Percentiles rank a stretch among this genome's conserved stretches.
Conservation (phyloP, 1,284 basidiomycete species). For the Ustilago hordei region DNA sequence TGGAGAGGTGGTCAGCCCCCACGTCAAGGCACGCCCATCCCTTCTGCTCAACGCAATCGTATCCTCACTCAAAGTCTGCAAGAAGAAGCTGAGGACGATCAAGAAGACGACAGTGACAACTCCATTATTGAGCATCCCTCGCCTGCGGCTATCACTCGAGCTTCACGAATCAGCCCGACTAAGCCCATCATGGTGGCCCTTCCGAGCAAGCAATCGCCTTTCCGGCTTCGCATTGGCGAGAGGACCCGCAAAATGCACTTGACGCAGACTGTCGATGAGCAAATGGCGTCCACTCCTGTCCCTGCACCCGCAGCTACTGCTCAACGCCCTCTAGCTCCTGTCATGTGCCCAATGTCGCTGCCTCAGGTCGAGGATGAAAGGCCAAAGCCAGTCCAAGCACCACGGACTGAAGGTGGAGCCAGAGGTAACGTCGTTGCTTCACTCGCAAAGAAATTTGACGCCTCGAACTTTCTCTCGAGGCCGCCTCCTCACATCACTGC, state of each 20-base stretch:
- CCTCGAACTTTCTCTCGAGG: slow-evolving; percentile 25
- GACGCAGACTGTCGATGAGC: not conserved
- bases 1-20: slow-evolving; percentile 28
- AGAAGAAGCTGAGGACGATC: slow-evolving; percentile 5
- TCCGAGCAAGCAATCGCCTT: slow-evolving; percentile 29
- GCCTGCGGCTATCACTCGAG: slow-evolving; percentile 13
- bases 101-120: slow-evolving; percentile 15
- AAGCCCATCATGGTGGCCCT: slow-evolving; percentile 3
- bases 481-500: slow-evolving; percentile 31
- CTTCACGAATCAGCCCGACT: slow-evolving; percentile 8
- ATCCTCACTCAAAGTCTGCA: slow-evolving; percentile 19
- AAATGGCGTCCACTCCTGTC: slow-evolving; percentile 21
- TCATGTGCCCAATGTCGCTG: slow-evolving; percentile 6
- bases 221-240: slow-evolving; percentile 27
- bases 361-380: slow-evolving; percentile 6
- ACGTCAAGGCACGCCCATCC: slow-evolving; percentile 37
- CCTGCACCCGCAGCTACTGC: slow-evolving; percentile 12
- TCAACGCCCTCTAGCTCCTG: slow-evolving; percentile 11
- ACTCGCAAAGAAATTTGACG: slow-evolving; percentile 46
- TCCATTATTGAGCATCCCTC: slow-evolving; percentile 16
- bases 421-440: slow-evolving; percentile 40
- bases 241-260: not conserved
- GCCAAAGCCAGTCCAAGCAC: not conserved
- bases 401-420: not conserved
- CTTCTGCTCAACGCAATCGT: slow-evolving; percentile 27